phyloP scores from a whole-genome alignment of 805 yeast genomes.

The Yamadazyma sp. region DNA sequence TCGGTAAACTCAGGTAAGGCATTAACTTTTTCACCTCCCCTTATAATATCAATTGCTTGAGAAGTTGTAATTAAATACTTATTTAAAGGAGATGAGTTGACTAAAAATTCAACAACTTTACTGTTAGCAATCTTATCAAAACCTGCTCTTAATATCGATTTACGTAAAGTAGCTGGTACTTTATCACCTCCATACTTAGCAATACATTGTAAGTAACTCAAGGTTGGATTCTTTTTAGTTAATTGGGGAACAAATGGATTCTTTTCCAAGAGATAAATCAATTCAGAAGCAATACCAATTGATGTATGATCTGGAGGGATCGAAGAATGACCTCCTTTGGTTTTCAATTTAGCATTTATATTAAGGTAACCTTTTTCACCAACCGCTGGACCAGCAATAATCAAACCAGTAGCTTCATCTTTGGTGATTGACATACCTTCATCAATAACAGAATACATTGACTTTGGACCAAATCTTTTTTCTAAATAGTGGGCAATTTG shows the following conservation, averaged over 20 bases:
- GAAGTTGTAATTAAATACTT: conserved; percentile 29
- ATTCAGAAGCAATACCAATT: conserved; percentile 67
- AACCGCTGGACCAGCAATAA: conserved; percentile 47
- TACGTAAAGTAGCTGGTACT: conserved; percentile 19
- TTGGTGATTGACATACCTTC: conserved; percentile 49
- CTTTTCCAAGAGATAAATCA: conserved; percentile 54
- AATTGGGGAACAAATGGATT: conserved; percentile 51
- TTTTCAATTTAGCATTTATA: conserved; percentile 44
- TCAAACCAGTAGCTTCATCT: conserved; percentile 45
- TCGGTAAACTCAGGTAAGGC: conserved; percentile 36
- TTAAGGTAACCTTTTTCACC: conserved; percentile 51
- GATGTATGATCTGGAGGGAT: conserved; percentile 80
- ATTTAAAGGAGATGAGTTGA: conserved; percentile 21
- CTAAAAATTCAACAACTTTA: conserved; percentile 14
- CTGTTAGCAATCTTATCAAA: conserved; percentile 22
- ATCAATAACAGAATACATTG: conserved; percentile 64
- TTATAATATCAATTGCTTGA: conserved; percentile 31
- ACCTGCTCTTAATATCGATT: conserved; percentile 34
- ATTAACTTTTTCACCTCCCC: conserved; percentile 39
- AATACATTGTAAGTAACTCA: conserved; percentile 55
- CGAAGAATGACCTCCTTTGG: conserved; percentile 80
- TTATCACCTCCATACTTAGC: conserved; percentile 46
- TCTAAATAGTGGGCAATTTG: conserved; percentile 45
- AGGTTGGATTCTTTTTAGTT: conserved; percentile 56
- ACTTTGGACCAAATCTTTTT: conserved; percentile 56